Base-by-base conservation (phyloP, 371 early-diverging fungal genomes). In the Mucor mucedo region DNA sequence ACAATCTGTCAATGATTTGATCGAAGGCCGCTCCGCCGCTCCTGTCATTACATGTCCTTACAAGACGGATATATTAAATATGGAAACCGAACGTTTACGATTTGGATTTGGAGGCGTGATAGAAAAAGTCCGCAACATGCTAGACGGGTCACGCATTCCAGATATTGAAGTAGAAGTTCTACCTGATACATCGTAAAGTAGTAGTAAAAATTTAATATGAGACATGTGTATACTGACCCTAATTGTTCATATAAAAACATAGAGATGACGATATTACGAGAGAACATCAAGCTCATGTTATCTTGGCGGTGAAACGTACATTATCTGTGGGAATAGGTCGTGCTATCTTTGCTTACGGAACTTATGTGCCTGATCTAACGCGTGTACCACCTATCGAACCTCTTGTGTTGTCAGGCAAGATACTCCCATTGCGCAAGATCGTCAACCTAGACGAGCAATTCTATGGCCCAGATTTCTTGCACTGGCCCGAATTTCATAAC, bases 401-500 rank as follows among this genome's bases (percentile, higher is more conserved):
- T 0, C 76, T 94, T 14, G 76, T 52, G 0, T 75, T 89, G 0
- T 67, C 85, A 5, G 92, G 85, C 9, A 87, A 86, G 27, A 70
- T 95, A 4, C 66, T 88, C 3, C 91, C 93, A 0, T 50, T 83
- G 9, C 84, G 83, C 40, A 80, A 85, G 1, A 65, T 80, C 14
- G 79, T 87, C 3, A 71, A 75, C 16, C 64, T 87, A 0, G 90
- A 88, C 10, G 75, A 82, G n/a, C 41, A 70, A 1, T 28, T 70
- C 0, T 65, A 78, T 16, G 73, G 74, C 2, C 66, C 78, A 4
- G 87, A 89, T 3, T 66, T 77, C 4, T 41, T 81, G 2, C 79
- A 84, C 35, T 96, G 96, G 97, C 91, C 95, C 0, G 74, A 84
- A 6, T 95, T 96, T 63, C 95, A 96, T 71, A 86, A 89, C 53